Percentiles rank a stretch among this genome's conserved stretches.
Evolutionary conservation across 2,329 filamentous ascomycete genomes (phyloP).

Genomic region (Aspergillus sp.): DNA sequence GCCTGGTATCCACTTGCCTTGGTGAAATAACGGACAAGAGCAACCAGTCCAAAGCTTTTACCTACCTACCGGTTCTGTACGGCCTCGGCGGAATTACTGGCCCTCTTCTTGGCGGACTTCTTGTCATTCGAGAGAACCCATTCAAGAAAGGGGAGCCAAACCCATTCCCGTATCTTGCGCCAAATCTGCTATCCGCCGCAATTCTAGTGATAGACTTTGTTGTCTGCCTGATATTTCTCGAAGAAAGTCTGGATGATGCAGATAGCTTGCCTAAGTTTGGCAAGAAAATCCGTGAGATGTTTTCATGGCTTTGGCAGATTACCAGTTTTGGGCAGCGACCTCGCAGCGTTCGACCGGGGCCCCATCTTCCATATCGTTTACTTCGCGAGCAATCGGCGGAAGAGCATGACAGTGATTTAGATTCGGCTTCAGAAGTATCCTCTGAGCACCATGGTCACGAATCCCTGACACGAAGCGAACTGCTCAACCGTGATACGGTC

Average conservation of each 20-base stretch:
- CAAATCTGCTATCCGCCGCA: constrained; percentile 75
- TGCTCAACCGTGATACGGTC: constrained; percentile 79
- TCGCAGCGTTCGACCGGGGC: constrained; percentile 54
- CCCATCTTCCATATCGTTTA: constrained; percentile 29
- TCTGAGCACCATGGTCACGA: constrained; percentile 42
- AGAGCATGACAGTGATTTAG: constrained; percentile 46
- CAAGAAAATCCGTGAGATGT: constrained; percentile 59
- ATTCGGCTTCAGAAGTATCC: constrained; percentile 44
- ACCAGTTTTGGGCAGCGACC: constrained; percentile 56
- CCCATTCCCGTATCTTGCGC: constrained; percentile 77
- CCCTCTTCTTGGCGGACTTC: constrained; percentile 81
- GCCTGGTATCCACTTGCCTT: constrained; percentile 87
- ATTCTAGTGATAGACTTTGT: constrained; percentile 72
- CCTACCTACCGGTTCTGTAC: constrained; percentile 94
- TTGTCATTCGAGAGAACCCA: constrained; percentile 66
- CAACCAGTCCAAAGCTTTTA: constrained; percentile 92
- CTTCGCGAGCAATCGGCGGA: constrained; percentile 25
- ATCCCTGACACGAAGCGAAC: constrained; percentile 55
- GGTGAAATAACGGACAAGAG: constrained; percentile 93
- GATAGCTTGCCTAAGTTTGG: constrained; percentile 61
- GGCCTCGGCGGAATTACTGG: constrained; percentile 91
- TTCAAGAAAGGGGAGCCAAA: constrained; percentile 53
- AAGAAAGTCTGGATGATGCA: constrained; percentile 77
- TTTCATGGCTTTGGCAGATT: constrained; percentile 70
- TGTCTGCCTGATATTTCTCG: constrained; percentile 74